Base-by-base conservation (phyloP, 2,329 filamentous ascomycete genomes). In the Xylariaceae sp. region DNA sequence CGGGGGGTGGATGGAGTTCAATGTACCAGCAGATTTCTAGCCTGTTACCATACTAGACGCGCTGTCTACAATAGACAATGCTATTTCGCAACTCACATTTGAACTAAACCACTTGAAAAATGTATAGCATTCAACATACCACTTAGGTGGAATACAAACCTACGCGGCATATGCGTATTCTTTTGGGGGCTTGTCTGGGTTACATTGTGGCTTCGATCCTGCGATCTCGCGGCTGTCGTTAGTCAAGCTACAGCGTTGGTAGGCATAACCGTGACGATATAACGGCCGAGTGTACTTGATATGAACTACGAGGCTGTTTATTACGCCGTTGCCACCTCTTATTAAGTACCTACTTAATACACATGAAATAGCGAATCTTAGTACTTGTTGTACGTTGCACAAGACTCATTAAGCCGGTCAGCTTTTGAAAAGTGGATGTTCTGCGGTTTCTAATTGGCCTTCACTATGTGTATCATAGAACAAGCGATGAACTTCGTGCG, bases 11-110 rank as follows among this genome's bases (percentile, higher is more conserved):
- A 32, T 32, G 51, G 43, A 45, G 47, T 49, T n/a, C 29, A 6
- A 42, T 51, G 42, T 51, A 51, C 37, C n/a, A 29, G 26, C 20
- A 40, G 27, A 20, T 41, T 30, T 33, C 33, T 50, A 11, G 30
- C 24, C 40, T 54, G 35, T 42, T 24, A 27, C 23, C 10, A 48
- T 16, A 39, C 37, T 47, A 54, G 54, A 57, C 10, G 27, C 37
- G 41, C 41, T 57, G 43, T 48, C 44, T 47, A 26, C 32, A 45
- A 50, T 57, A 57, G 55, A 57, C 42, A 33, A n/a, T 55, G 21
- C 40, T 47, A 4, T 40, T 39, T 30, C 1, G 27, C n/a, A 42
- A 36, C 16, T 44, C 18, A 26, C 3, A 4, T 29, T 21, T n/a
- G 13, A 24, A 33, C 18, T 18, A 49, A n/a, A 24, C n/a, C n/a